phyloP scores from a whole-genome alignment of 768 basidiomycete species.

The Lepiota venenata region DNA sequence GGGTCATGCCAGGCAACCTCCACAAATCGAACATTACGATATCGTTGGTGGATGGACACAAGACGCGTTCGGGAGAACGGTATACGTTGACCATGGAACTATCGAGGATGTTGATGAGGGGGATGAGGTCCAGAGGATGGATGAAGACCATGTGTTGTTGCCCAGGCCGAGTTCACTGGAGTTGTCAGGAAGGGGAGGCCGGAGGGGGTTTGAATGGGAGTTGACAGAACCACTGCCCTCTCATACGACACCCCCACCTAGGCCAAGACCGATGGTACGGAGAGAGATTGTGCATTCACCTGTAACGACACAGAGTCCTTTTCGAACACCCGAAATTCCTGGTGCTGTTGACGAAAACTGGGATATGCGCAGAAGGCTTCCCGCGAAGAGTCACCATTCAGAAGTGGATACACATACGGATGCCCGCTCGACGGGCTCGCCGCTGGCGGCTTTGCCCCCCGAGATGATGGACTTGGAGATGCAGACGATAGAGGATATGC shows the following conservation, averaged over 20 bases:
- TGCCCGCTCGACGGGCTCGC: too few relatives aligned
- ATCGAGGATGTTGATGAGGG: constrained; percentile 25
- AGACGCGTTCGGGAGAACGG: constrained; percentile 19
- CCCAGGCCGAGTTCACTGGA: constrained; percentile 8
- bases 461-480: background rate
- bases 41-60: constrained; percentile 25
- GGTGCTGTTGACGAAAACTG: too few relatives aligned
- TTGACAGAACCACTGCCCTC: constrained; percentile 14
- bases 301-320: constrained; percentile 10
- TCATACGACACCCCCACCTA: constrained; percentile 23
- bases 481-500: constrained; percentile 4
- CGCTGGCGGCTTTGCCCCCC: too few relatives aligned
- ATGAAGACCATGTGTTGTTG: constrained; percentile 9
- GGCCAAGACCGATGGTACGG: constrained; percentile 13
- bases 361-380: too few relatives aligned
- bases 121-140: constrained; percentile 19
- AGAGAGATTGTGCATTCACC: constrained; percentile 2
- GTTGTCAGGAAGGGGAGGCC: background rate
- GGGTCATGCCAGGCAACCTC: background rate
- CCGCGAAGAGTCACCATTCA: too few relatives aligned
- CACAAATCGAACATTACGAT: constrained; percentile 4
- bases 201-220: constrained; percentile 5
- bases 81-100: constrained; percentile 22
- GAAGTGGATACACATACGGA: too few relatives aligned
- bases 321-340: too few relatives aligned